These are phyloP conservation scores for Xylariales sp. DNA, from an alignment of 2,329 filamentous ascomycete species.

Conservation along the genomic window DNA sequence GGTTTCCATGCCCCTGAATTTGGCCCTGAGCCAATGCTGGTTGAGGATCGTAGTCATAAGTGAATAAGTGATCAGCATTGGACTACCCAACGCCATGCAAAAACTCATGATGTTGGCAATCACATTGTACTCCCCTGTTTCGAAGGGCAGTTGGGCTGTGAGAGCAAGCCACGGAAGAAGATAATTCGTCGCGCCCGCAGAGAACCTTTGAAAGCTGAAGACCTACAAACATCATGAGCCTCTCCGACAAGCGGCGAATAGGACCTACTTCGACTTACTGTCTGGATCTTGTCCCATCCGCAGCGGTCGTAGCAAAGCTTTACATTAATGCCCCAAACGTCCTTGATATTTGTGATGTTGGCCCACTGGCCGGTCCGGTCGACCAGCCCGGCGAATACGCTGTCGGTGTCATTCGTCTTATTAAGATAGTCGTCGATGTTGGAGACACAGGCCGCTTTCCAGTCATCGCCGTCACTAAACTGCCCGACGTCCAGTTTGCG, in stretches of 20 bases:
- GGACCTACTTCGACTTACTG: not conserved
- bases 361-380: not conserved
- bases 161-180: conserved; percentile 18
- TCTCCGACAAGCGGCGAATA: no score
- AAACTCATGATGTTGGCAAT: conserved; percentile 15
- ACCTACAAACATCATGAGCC: conserved; percentile 1
- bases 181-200: conserved; percentile 14
- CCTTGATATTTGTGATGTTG: not conserved
- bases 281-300: conserved; percentile 5
- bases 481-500: not conserved
- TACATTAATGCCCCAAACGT: conserved; percentile 5
- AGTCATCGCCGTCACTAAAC: not conserved
- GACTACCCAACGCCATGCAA: conserved; percentile 15
- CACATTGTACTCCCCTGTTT: conserved; percentile 14
- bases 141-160: conserved; percentile 17
- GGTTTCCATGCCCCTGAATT: conserved; percentile 12
- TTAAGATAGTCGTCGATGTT: not conserved
- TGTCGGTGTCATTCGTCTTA: not conserved
- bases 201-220: conserved; percentile 14
- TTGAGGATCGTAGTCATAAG: conserved; percentile 18
- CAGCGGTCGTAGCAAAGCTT: conserved; percentile 1
- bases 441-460: not conserved
- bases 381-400: conserved; percentile 3
- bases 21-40: conserved; percentile 13
- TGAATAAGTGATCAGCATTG: conserved; percentile 17